Conservation (phyloP, 78 protist genomes). For the Dictyostelium citrinum region DNA sequence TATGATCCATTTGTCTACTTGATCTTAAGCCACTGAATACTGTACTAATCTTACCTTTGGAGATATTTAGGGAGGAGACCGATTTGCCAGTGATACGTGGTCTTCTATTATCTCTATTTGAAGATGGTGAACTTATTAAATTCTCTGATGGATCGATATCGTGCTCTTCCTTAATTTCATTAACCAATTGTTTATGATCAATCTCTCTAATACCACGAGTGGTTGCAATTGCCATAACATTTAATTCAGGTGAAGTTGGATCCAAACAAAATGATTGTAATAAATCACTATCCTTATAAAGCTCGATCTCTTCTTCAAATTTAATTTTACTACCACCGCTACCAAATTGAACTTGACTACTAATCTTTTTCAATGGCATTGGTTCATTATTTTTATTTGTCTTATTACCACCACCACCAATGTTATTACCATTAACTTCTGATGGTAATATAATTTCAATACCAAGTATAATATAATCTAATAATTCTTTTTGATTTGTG, state of each 20-base stretch:
- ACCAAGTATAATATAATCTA: neutral
- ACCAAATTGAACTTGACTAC: neutral
- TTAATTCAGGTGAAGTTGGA: constrained; percentile 4
- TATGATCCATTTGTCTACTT: constrained; percentile 50
- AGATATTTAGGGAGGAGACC: neutral
- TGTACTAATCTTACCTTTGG: neutral
- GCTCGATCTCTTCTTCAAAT: constrained; percentile 45
- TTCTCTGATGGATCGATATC: constrained; percentile 22
- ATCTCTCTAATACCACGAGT: constrained; percentile 79
- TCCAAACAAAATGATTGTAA: constrained; percentile 73
- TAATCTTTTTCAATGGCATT: neutral
- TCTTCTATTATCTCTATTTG: neutral
- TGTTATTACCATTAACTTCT: neutral
- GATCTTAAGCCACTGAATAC: constrained; percentile 16
- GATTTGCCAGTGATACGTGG: constrained; percentile 36
- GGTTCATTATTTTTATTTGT: neutral
- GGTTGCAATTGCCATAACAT: constrained; percentile 66
- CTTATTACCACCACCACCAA: neutral
- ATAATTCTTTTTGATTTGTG: neutral
- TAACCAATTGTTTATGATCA: constrained; percentile 27
- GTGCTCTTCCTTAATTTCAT: neutral
- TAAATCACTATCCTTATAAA: constrained; percentile 70
- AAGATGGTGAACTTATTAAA: neutral
- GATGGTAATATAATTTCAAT: neutral
- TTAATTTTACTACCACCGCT: constrained; percentile 12